These are phyloP conservation scores for Exobasidium cylindrosporum DNA, from an alignment of 1,284 basidiomycete species.

Conservation along the genomic window DNA sequence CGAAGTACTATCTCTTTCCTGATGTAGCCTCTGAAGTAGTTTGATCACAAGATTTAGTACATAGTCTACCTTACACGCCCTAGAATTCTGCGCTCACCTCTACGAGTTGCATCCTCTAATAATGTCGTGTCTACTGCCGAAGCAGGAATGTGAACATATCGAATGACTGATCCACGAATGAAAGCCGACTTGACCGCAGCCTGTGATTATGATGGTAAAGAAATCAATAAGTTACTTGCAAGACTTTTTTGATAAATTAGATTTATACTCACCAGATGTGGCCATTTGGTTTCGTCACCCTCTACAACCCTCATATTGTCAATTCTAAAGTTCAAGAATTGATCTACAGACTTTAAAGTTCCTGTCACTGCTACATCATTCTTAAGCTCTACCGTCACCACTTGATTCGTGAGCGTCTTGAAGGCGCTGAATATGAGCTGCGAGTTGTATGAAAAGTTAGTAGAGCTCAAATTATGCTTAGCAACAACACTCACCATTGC, in stretches of 20 bases:
- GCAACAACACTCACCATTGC: no score
- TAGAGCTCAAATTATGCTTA: no score
- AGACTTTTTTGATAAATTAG: neutral
- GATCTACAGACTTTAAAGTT: conserved; percentile 94
- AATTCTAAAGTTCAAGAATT: conserved; percentile 97
- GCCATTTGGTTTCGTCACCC: conserved; percentile 72
- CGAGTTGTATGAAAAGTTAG: no score
- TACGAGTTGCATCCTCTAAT: conserved; percentile 91
- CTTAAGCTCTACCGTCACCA: conserved; percentile 89
- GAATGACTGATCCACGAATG: conserved; percentile 94
- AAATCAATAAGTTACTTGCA: no score
- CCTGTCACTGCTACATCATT: conserved; percentile 98
- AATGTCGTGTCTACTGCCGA: conserved; percentile 93
- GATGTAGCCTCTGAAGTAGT: conserved; percentile 7
- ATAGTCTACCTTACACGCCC: no score
- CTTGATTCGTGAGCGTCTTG: conserved; percentile 97
- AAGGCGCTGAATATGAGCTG: conserved; percentile 96
- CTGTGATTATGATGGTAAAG: conserved; percentile 59
- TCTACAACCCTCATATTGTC: conserved; percentile 79
- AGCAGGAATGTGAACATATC: conserved; percentile 90
- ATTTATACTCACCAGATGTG: conserved; percentile 80
- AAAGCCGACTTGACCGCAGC: conserved; percentile 99
- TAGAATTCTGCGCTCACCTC: conserved; percentile 68
- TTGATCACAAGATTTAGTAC: neutral
- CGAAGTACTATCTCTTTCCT: conserved; percentile 10